phyloP scores from a whole-genome alignment of 2,329 filamentous ascomycete genomes.

The Fusarium armeniacum region DNA sequence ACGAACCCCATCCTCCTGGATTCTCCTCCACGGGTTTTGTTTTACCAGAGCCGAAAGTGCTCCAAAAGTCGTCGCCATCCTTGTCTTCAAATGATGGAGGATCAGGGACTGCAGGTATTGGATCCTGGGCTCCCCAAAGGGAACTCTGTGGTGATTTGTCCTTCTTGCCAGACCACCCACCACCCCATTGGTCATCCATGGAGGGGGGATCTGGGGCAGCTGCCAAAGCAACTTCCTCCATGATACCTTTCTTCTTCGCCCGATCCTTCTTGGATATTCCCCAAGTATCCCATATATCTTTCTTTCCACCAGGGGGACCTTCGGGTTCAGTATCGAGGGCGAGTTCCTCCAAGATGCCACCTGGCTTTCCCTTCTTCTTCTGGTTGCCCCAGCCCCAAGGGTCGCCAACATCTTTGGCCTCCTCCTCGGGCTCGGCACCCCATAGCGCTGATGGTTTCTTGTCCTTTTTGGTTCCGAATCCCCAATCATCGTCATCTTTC shows the following conservation, averaged over 20 bases:
- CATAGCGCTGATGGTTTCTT: conserved; percentile 58
- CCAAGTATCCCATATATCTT: conserved; percentile 54
- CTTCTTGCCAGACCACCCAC: conserved; percentile 51
- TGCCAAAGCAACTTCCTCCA: conserved; percentile 38
- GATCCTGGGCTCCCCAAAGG: conserved; percentile 45
- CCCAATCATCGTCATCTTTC: conserved; percentile 47
- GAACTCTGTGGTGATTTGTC: conserved; percentile 48
- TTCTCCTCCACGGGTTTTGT: conserved; percentile 44
- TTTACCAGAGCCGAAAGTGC: conserved; percentile 43
- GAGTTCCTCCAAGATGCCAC: conserved; percentile 35
- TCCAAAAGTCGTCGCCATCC: conserved; percentile 50
- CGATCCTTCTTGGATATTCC: conserved; percentile 53
- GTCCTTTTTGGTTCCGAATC: conserved; percentile 57
- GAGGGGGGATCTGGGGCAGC: conserved; percentile 46
- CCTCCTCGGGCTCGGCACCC: conserved; percentile 52
- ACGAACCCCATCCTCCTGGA: conserved; percentile 43
- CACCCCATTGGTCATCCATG: conserved; percentile 49
- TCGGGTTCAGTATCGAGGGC: conserved; percentile 45
- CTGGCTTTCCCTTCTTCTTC: conserved; percentile 56
- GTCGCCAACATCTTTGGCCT: conserved; percentile 52
- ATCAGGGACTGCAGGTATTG: conserved; percentile 42
- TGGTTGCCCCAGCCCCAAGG: conserved; percentile 56
- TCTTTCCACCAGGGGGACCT: conserved; percentile 45
- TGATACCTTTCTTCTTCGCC: conserved; percentile 52
- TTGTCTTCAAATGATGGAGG: conserved; percentile 39